Base-by-base conservation (phyloP, 2,329 filamentous ascomycete genomes). In the Pseudocercospora fuligena region DNA sequence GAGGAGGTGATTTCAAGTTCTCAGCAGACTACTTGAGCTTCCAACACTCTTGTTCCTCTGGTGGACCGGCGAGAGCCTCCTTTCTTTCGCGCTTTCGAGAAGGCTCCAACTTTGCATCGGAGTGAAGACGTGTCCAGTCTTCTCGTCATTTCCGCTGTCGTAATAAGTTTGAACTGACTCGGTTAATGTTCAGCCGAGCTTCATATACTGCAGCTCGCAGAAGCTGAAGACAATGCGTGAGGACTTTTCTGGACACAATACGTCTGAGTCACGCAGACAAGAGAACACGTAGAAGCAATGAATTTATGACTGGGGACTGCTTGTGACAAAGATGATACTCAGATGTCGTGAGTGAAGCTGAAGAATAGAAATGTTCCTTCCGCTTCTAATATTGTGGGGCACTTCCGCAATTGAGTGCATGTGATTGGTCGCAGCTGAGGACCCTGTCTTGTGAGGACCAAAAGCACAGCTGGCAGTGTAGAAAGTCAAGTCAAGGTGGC, bases 401-500 rank as follows among this genome's bases (percentile, higher is more conserved):
- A 19, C 40, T 43, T 43, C 40, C 40, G 40, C 40, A 19, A 43
- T 43, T 43, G 40, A 3, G 40, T n/a, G 16, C 51, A 56, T 56
- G 51, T 56, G 51, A 56, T 56, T 56, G 51, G 51, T 19, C 25
- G 27, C 16, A 56, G 51, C 16, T 25, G 19, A 16, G 51, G 51
- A 56, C 51, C 51, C 51, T 56, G 51, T 14, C 27, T 31, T 14
- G 16, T 56, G 51, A 56, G 19, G 19, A 16, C 14, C 23, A 27
- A 56, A 31, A 56, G 47, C 47, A 56, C 51, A 56, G 51, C 51
- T 56, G 51, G 51, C 51, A 31, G 16, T 56, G 27, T 31, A 54
- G 49, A 56, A 16, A 54, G 25, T 54, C 51, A 54, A 31, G 51
- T 56, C 51, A 56, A 56, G 51, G 51, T 56, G 51, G 51, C 51